phyloP scores from a whole-genome alignment of 129 eudicot genomes.

The Centella asiatica region DNA sequence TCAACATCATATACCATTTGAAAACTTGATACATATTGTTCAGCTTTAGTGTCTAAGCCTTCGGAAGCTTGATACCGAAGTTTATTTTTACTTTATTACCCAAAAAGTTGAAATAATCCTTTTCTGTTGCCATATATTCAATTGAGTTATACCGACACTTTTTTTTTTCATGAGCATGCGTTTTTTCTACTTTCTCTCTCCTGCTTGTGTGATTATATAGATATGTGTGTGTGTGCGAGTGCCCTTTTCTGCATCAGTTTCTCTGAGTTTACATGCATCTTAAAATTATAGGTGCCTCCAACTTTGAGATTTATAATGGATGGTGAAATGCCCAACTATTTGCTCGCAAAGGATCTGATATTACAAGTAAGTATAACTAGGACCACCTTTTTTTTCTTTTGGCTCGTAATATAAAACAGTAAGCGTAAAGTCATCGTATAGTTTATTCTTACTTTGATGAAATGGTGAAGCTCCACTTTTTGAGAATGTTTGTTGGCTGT shows the following conservation, averaged over 20 bases:
- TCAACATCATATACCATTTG: too few species aligned
- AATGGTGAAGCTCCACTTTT: background rate
- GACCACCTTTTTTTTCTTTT: background rate
- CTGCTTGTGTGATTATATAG: background rate
- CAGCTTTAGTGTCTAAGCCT: too few species aligned
- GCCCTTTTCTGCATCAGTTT: background rate
- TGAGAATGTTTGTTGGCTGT: background rate
- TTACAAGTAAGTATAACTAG: constrained; percentile 55
- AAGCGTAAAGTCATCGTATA: background rate
- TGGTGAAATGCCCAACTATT: constrained; percentile 93
- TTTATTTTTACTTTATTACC: too few species aligned
- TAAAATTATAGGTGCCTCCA: constrained; percentile 74
- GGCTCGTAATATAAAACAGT: background rate
- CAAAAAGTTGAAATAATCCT: too few species aligned
- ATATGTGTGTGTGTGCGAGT: too few species aligned
- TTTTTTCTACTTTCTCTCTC: background rate
- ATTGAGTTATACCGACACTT: too few species aligned
- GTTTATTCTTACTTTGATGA: background rate
- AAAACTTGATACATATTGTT: too few species aligned
- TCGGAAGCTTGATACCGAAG: too few species aligned
- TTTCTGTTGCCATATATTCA: too few species aligned
- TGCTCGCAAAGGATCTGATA: constrained; percentile 95
- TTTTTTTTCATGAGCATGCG: too few species aligned
- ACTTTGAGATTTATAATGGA: constrained; percentile 94
- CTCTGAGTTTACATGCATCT: background rate